These are phyloP conservation scores for Ensete glaucum DNA, from an alignment of 176 grass and related monocot species.

Conservation along the genomic window DNA sequence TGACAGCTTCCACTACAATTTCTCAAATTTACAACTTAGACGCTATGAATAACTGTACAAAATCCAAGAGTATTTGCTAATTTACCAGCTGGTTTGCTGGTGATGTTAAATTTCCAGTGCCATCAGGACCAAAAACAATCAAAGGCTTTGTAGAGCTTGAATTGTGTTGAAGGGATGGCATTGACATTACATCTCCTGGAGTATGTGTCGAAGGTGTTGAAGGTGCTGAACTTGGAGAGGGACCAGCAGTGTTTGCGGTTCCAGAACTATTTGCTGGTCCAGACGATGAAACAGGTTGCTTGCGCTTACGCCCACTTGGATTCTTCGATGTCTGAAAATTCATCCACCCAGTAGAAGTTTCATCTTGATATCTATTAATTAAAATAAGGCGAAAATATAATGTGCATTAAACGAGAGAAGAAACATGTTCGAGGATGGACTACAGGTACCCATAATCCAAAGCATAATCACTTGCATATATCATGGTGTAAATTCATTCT, in stretches of 20 bases:
- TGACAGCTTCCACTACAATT: neutral
- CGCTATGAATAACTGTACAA: neutral
- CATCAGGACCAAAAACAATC: conserved; percentile 64
- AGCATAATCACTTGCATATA: no score
- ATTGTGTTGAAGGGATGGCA: conserved; percentile 63
- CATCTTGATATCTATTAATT: neutral
- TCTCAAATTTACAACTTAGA: neutral
- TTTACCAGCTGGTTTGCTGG: conserved; percentile 68
- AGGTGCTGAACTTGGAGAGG: conserved; percentile 87
- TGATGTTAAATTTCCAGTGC: conserved; percentile 72
- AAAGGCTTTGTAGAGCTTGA: conserved; percentile 64
- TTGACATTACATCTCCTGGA: conserved; percentile 77
- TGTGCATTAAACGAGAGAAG: neutral
- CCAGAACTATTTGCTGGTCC: conserved; percentile 76
- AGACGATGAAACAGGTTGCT: conserved; percentile 59
- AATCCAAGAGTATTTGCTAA: neutral
- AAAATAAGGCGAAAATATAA: neutral
- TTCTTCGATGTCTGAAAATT: conserved; percentile 52
- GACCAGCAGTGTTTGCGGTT: conserved; percentile 85
- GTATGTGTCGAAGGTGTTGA: conserved; percentile 98
- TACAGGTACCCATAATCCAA: no score
- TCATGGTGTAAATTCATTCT: no score
- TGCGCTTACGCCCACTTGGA: conserved; percentile 55
- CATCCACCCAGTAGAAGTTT: conserved; percentile 1
- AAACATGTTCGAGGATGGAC: neutral